Conservation (phyloP, 1,284 basidiomycete genomes). For the Trichosporon faecale region DNA sequence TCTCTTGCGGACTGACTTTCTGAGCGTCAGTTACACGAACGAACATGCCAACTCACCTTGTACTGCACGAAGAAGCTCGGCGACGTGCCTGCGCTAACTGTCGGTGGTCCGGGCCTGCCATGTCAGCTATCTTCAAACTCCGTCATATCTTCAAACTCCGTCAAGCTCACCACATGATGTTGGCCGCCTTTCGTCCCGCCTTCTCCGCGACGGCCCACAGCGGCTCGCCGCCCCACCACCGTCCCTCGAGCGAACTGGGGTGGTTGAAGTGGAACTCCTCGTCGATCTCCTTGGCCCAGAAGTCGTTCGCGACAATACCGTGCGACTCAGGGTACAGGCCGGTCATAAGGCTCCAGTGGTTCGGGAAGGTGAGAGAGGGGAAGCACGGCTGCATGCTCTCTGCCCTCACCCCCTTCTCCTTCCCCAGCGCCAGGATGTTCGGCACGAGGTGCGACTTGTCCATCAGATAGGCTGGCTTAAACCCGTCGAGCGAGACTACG, state of each 20-base stretch:
- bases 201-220: constrained; percentile 83
- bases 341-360: constrained; percentile 84
- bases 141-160: background rate
- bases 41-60: constrained; percentile 56
- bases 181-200: constrained; percentile 71
- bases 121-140: too few relatives aligned
- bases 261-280: constrained; percentile 56
- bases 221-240: constrained; percentile 86
- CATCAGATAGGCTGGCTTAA: constrained; percentile 33
- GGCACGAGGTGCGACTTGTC: constrained; percentile 17
- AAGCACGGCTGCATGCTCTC: constrained; percentile 81
- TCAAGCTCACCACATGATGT: constrained; percentile 78
- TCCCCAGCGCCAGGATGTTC: constrained; percentile 27
- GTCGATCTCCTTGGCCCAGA: constrained; percentile 68
- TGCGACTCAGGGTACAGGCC: constrained; percentile 81
- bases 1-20: constrained; percentile 61
- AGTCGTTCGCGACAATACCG: constrained; percentile 88
- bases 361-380: constrained; percentile 88
- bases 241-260: constrained; percentile 62
- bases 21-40: background rate
- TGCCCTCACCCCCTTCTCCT: constrained; percentile 63
- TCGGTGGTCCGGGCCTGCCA: constrained; percentile 73
- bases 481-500: constrained; percentile 38
- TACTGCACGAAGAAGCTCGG: constrained; percentile 74
- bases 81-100: constrained; percentile 62